Percentiles rank a stretch among this genome's conserved stretches.
Evolutionary conservation across 2,329 filamentous ascomycete genomes (phyloP).

Genomic region (Fusarium mexicanum): DNA sequence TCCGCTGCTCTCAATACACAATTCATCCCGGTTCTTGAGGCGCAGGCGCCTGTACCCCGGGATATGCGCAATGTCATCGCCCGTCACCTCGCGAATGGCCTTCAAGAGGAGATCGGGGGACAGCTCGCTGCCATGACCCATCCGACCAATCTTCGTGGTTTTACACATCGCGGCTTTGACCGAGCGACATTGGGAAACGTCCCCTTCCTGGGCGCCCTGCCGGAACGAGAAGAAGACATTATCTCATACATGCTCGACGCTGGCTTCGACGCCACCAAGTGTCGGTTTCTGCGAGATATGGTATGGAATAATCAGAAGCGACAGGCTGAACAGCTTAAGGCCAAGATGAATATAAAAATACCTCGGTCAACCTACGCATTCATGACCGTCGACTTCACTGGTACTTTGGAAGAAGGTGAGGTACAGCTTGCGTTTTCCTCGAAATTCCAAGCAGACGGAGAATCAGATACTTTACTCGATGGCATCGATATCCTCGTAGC

Average conservation of each 20-base stretch:
- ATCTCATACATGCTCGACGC: constrained; percentile 65
- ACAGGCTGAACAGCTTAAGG: constrained; percentile 63
- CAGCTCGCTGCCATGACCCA: constrained; percentile 62
- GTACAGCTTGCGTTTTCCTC: constrained; percentile 74
- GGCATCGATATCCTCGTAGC: constrained; percentile 72
- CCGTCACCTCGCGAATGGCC: constrained; percentile 57
- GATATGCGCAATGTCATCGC: constrained; percentile 60
- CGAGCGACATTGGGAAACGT: constrained; percentile 53
- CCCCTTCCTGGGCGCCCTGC: constrained; percentile 61
- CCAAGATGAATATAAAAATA: constrained; percentile 69
- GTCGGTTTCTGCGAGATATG: constrained; percentile 59
- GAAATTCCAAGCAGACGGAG: constrained; percentile 66
- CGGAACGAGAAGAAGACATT: constrained; percentile 59
- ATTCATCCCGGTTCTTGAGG: constrained; percentile 73
- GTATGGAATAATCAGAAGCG: constrained; percentile 58
- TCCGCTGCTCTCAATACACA: constrained; percentile 71
- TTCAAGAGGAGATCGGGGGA: constrained; percentile 62
- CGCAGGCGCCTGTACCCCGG: constrained; percentile 60
- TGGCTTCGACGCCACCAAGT: constrained; percentile 65
- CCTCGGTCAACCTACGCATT: constrained; percentile 69
- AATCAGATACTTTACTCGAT: constrained; percentile 64
- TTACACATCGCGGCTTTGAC: constrained; percentile 58
- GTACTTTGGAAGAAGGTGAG: constrained; percentile 69
- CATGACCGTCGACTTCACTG: constrained; percentile 75
- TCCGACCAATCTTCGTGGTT: constrained; percentile 62